phyloP scores from a whole-genome alignment of 495 filamentous ascomycete genomes.

The Lasiosphaeria miniovina region DNA sequence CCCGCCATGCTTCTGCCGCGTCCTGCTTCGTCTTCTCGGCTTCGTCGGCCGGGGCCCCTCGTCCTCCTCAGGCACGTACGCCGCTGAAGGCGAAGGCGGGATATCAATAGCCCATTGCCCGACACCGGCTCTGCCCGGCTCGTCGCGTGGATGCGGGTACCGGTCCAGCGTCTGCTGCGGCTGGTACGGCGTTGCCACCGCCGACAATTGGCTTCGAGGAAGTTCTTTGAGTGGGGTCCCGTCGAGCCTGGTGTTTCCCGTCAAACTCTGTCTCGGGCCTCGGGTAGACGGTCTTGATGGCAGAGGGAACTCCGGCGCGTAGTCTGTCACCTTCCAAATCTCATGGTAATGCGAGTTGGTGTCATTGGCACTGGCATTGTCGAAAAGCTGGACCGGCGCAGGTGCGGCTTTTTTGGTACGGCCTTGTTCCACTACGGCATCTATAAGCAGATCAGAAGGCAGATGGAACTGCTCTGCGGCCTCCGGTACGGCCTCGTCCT shows the following conservation, averaged over 20 bases:
- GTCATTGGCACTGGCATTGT: background rate
- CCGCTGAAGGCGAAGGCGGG: constrained; percentile 14
- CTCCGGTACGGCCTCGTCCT: background rate
- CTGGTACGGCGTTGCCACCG: constrained; percentile 8
- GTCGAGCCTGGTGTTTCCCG: constrained; percentile 5
- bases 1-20: background rate
- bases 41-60: background rate
- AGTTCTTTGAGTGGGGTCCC: constrained; percentile 15
- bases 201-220: constrained; percentile 17
- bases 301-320: constrained; percentile 17
- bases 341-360: constrained; percentile 8
- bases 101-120: constrained; percentile 22
- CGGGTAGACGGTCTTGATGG: constrained; percentile 6
- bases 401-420: background rate
- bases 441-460: background rate
- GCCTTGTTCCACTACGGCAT: background rate
- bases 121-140: background rate
- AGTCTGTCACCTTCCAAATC: constrained; percentile 17
- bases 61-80: constrained; percentile 12
- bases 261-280: background rate
- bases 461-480: constrained; percentile 6
- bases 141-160: constrained; percentile 12
- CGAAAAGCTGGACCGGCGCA: no score
- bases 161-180: background rate
- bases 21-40: constrained; percentile 11